phyloP scores from a whole-genome alignment of 192 early-diverging fungal species.

The Dissophora globulifera region DNA sequence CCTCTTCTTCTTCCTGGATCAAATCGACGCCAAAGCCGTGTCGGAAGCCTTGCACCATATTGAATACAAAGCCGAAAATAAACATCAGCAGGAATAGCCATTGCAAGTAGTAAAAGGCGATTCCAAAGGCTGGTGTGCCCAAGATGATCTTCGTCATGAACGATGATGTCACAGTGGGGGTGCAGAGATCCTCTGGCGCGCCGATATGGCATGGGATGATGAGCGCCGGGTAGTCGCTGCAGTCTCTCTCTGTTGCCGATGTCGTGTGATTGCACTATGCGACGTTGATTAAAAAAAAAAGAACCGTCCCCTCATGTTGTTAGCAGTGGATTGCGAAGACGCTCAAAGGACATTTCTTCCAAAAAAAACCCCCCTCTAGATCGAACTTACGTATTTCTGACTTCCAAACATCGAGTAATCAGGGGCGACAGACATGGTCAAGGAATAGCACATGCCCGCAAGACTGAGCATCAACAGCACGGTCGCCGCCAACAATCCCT shows the following conservation, averaged over 20 bases:
- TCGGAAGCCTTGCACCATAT: slow-evolving; percentile 44
- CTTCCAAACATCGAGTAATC: slow-evolving; percentile 71
- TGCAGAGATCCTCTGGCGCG: slow-evolving; percentile 66
- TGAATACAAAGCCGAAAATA: slow-evolving; percentile 51
- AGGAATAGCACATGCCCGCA: slow-evolving; percentile 62
- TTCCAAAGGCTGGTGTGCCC: slow-evolving; percentile 64
- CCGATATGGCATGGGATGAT: slow-evolving; percentile 68
- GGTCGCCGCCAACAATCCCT: slow-evolving; percentile 65
- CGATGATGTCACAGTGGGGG: slow-evolving; percentile 64
- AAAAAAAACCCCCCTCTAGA: neutral
- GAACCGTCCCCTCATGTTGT: too few relatives aligned
- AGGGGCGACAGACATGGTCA: slow-evolving; percentile 68
- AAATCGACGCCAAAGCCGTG: slow-evolving; percentile 52
- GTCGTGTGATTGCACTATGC: slow-evolving; percentile 67
- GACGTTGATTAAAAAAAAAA: neutral
- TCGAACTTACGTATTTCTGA: slow-evolving; percentile 63
- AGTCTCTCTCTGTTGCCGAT: slow-evolving; percentile 44
- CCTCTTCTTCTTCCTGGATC: slow-evolving; percentile 43
- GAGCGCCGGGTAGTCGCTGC: slow-evolving; percentile 56
- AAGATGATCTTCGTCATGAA: slow-evolving; percentile 58
- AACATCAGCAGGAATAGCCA: slow-evolving; percentile 64
- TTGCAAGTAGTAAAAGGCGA: slow-evolving; percentile 63
- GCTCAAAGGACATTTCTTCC: too few relatives aligned
- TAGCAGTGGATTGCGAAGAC: too few relatives aligned
- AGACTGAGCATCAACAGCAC: slow-evolving; percentile 63